Conservation (phyloP, 2,329 filamentous ascomycete genomes). For the Penicillium sp. region DNA sequence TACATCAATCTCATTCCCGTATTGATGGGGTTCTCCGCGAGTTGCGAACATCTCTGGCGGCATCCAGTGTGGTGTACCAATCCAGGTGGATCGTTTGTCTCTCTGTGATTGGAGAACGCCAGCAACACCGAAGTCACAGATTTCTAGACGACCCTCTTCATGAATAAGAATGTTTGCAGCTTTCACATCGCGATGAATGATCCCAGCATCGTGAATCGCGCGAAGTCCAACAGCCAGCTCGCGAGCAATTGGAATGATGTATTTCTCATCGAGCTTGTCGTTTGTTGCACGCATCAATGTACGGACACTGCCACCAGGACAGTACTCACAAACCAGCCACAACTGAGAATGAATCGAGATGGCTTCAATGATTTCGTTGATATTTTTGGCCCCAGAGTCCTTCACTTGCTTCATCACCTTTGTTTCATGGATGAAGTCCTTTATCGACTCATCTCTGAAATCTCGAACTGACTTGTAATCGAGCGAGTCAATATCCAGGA, state of each 20-base stretch:
- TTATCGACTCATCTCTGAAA: slow-evolving; percentile 49
- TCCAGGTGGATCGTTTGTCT: slow-evolving; percentile 62
- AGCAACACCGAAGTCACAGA: slow-evolving; percentile 66
- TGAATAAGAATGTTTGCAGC: slow-evolving; percentile 63
- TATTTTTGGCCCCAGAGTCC: slow-evolving; percentile 60
- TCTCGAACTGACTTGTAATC: slow-evolving; percentile 49
- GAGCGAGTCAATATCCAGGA: slow-evolving; percentile 49
- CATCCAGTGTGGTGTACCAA: slow-evolving; percentile 67
- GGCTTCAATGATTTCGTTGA: slow-evolving; percentile 64
- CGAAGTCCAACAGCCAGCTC: slow-evolving; percentile 61
- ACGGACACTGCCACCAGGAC: slow-evolving; percentile 63
- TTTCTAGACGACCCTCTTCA: slow-evolving; percentile 60
- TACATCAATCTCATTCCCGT: slow-evolving; percentile 51
- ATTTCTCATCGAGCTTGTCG: slow-evolving; percentile 56
- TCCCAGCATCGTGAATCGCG: slow-evolving; percentile 63
- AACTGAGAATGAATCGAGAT: slow-evolving; percentile 62
- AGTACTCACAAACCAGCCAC: slow-evolving; percentile 66
- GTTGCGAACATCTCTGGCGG: slow-evolving; percentile 56
- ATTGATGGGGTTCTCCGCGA: slow-evolving; percentile 41
- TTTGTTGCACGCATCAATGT: slow-evolving; percentile 55
- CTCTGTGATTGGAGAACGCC: slow-evolving; percentile 59
- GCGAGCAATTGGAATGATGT: slow-evolving; percentile 62
- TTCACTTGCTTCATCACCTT: slow-evolving; percentile 61
- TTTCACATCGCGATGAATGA: slow-evolving; percentile 65
- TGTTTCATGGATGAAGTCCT: slow-evolving; percentile 61